Percentiles rank a stretch among this genome's conserved stretches.
phyloP scores from a whole-genome alignment of 2,329 filamentous ascomycete genomes.

The Shiraia bambusicola region DNA sequence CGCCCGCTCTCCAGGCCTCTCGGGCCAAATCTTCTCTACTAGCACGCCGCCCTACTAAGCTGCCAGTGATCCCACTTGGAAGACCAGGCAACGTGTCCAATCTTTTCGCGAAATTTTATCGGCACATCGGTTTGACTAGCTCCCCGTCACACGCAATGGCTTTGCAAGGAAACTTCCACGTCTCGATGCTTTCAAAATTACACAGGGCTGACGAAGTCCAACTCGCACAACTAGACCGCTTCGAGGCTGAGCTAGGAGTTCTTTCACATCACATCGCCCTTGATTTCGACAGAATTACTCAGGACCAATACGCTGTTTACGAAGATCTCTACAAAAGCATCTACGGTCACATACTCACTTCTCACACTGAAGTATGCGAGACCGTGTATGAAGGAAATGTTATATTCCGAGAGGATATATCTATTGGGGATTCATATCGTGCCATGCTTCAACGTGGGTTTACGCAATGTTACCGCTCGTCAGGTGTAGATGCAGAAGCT shows the following conservation, averaged over 20 bases:
- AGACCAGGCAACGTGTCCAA: slow-evolving; percentile 14
- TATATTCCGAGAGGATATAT: slow-evolving; percentile 10
- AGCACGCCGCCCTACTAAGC: slow-evolving; percentile 40
- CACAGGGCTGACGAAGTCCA: slow-evolving; percentile 38
- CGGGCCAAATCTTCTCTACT: slow-evolving; percentile 36
- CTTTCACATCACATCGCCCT: slow-evolving; percentile 41
- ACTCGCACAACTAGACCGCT: slow-evolving; percentile 44
- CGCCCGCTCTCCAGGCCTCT: slow-evolving; percentile 15
- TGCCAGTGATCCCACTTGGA: slow-evolving; percentile 9
- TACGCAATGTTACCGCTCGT: slow-evolving; percentile 9
- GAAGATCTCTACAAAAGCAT: slow-evolving; percentile 27
- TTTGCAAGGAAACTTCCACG: slow-evolving; percentile 33
- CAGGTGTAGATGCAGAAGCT: slow-evolving; percentile 48
- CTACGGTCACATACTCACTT: slow-evolving; percentile 21
- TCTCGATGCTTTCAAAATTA: slow-evolving; percentile 31
- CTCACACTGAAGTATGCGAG: slow-evolving; percentile 22
- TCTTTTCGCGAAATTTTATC: slow-evolving; percentile 26
- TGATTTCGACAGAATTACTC: slow-evolving; percentile 37
- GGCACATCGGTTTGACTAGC: slow-evolving; percentile 28
- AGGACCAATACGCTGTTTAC: slow-evolving; percentile 32
- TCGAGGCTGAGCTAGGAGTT: slow-evolving; percentile 44
- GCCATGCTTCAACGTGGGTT: slow-evolving; percentile 26
- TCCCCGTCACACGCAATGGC: slow-evolving; percentile 22
- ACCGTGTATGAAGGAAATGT: slow-evolving; percentile 3
- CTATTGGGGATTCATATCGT: slow-evolving; percentile 37